A percentile compares a stretch with the other conserved stretches of the same genome.
Evolutionary conservation across 148 eudicot species (phyloP).

Genomic region (Dysphania ambrosioides): DNA sequence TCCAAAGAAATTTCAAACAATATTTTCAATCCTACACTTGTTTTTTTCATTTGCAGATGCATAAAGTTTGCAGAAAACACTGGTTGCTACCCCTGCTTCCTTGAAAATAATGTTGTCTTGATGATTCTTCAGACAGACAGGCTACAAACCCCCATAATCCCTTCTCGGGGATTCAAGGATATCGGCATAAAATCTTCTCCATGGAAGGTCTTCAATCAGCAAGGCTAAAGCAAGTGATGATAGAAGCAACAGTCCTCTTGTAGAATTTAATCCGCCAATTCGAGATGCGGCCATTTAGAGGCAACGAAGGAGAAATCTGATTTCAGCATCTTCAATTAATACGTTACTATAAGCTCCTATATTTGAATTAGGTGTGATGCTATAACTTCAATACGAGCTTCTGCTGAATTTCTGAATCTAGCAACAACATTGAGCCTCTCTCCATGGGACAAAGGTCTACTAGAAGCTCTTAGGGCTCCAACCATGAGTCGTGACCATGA

Average conservation of each 20-base stretch:
- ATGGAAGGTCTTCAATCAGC: constrained; percentile 71
- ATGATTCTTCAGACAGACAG: constrained; percentile 53
- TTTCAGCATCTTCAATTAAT: constrained; percentile 26
- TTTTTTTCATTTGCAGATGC: constrained; percentile 59
- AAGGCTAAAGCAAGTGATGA: constrained; percentile 62
- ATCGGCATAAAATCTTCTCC: constrained; percentile 42
- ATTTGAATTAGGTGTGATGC: constrained; percentile 49
- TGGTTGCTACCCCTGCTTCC: constrained; percentile 89
- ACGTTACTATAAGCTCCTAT: constrained; percentile 20
- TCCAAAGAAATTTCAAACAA: constrained; percentile 63
- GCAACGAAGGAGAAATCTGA: constrained; percentile 50
- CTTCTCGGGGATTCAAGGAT: constrained; percentile 37
- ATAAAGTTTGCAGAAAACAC: constrained; percentile 74
- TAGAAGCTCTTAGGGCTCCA: constrained; percentile 70
- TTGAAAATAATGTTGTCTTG: constrained; percentile 50
- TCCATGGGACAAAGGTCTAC: constrained; percentile 42
- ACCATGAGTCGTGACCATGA: constrained; percentile 92
- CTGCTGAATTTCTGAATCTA: constrained; percentile 49
- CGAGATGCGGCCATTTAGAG: constrained; percentile 74
- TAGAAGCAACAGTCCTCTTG: constrained; percentile 46
- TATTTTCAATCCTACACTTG: constrained; percentile 52
- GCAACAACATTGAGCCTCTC: constrained; percentile 27
- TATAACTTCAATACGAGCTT: constrained; percentile 50
- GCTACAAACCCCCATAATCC: constrained; percentile 16
- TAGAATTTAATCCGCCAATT: constrained; percentile 51